Evolutionary conservation across 1,284 basidiomycete species (phyloP).

Genomic region (Uromyces viciae-fabae): DNA sequence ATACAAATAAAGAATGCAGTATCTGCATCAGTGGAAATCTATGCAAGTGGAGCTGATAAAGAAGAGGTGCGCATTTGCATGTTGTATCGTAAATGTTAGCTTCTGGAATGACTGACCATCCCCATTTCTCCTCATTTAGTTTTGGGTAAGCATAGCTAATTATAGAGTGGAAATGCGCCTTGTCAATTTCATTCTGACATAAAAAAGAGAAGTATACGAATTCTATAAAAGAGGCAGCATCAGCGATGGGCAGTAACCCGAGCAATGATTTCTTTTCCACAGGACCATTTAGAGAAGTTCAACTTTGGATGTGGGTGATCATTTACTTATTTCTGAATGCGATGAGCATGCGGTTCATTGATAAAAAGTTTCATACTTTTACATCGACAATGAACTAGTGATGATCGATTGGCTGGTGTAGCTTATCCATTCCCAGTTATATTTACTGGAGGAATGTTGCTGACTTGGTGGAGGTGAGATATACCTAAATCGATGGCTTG

Average conservation of each 20-base stretch:
- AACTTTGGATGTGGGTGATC: constrained; percentile 61
- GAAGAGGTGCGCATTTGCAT: constrained; percentile 33
- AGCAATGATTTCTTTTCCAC: constrained; percentile 59
- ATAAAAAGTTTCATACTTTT: too few species aligned
- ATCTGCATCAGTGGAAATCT: constrained; percentile 41
- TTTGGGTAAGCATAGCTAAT: constrained; percentile 26
- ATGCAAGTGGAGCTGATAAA: constrained; percentile 40
- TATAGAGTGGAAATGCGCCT: not conserved
- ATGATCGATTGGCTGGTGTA: constrained; percentile 69
- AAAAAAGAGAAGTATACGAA: constrained; percentile 24
- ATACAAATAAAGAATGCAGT: constrained; percentile 13
- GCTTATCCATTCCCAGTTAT: constrained; percentile 73
- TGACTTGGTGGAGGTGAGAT: constrained; percentile 63
- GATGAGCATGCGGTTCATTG: too few species aligned
- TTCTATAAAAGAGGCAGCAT: constrained; percentile 24
- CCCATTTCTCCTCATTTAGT: constrained; percentile 2
- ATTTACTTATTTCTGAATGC: not conserved
- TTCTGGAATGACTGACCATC: not conserved
- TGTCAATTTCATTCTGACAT: constrained; percentile 12
- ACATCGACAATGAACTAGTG: too few species aligned
- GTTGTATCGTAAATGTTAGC: too few species aligned
- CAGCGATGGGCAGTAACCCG: constrained; percentile 60
- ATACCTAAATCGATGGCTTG: not conserved
- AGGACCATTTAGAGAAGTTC: constrained; percentile 74
- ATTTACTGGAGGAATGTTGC: constrained; percentile 73